Evolutionary conservation across 148 eudicot species (phyloP), one percentile per base, ranked within the genome.

Genomic region (Beta vulgaris): DNA sequence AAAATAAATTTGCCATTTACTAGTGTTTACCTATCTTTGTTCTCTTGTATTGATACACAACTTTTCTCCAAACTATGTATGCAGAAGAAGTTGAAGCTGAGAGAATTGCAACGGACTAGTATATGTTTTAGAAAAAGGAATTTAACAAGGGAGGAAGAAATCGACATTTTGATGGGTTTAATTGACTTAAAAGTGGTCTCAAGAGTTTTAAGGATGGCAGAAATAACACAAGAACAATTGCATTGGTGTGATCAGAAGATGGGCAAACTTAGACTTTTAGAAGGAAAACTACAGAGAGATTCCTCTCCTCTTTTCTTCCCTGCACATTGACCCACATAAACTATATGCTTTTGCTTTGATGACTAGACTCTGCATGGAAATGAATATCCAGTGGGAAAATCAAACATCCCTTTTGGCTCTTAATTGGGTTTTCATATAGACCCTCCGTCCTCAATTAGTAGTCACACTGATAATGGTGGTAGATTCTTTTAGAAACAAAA

Each of bases 231-330:
- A 48, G 91, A 94, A 55, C 96, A 91, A 76, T 70, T 94, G 76
- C 85, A 87, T 51, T 94, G 98, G 98, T 94, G 97, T 86, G 93
- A 90, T 82, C 87, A 86, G 70, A 94, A 94, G 82, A 89, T 94
- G 96, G 84, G 71, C 76, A 91, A 87, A 89, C 81, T 89, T 57
- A 85, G 78, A 80, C 78, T 90, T 19, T 71, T 75, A 28, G 89
- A 90, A 69, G 91, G 93, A 35, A 87, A 86, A 76, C 66, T 92
- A 42, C 87, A 81, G 12, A 89, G 98, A 88, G 98, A 94, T 84
- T 89, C 97, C 65, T 80, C 93, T 14, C 91, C 98, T 18, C 98
- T 94, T 86, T 94, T 94, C 82, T 89, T 91, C 84, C 97, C 98
- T 34, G 85, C 92, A 59, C 92, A 85, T 73, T 88, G 83, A 87